Percentiles rank a stretch among this genome's conserved stretches.
phyloP scores from a whole-genome alignment of 345 rosid species.

The Acer yangbiense region DNA sequence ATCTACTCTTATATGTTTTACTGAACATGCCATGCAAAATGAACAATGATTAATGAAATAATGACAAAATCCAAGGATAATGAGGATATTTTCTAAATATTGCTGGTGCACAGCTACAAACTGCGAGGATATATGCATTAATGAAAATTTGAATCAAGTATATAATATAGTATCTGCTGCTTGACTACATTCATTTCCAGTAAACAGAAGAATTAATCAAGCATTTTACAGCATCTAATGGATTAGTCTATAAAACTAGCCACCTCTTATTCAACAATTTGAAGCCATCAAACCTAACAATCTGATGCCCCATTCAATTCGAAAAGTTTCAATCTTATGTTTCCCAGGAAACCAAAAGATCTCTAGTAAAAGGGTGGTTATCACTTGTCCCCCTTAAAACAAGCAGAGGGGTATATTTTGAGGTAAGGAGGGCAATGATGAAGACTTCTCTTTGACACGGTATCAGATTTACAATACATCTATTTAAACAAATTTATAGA shows the following conservation, averaged over 20 bases:
- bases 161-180: too few species aligned
- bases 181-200: not conserved
- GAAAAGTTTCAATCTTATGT: not conserved
- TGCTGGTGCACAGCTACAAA: not conserved
- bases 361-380: not conserved
- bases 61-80: not conserved
- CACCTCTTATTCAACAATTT: not conserved
- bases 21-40: not conserved
- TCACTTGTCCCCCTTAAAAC: not conserved
- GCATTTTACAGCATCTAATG: not conserved
- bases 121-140: not conserved
- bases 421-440: not conserved
- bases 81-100: not conserved
- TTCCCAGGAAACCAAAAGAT: not conserved
- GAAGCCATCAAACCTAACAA: not conserved
- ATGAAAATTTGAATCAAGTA: too few species aligned
- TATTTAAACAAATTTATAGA: not conserved
- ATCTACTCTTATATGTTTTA: not conserved
- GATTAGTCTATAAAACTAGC: not conserved
- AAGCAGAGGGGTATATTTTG: not conserved
- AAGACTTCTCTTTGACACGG: not conserved
- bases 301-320: not conserved
- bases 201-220: not conserved
- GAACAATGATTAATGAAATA: not conserved
- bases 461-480: not conserved